Base-by-base conservation (phyloP, 1,139 yeast species). In the Saccharomyces pastorianus region DNA sequence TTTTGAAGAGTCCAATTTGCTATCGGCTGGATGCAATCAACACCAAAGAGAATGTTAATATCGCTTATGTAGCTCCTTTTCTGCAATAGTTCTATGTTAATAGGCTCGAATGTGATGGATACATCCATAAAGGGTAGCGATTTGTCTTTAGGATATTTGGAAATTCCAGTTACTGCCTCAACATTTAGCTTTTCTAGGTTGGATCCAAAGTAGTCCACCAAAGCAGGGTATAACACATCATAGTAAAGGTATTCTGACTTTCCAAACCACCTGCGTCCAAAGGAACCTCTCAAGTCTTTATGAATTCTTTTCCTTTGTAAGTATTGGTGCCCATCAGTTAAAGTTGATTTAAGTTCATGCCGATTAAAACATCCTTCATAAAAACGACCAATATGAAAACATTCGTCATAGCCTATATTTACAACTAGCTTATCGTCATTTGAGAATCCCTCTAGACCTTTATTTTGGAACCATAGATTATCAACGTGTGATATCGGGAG, bases 11-110 rank as follows among this genome's bases (percentile, higher is more conserved):
- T 62, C 96, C 96, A 90, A 51, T 80, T 79, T 0, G 82, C 80
- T 55, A 96, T 74, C 1, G 96, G 96, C 53, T 89, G 96, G 3
- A 78, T 81, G 0, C 88, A 85, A 61, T 84, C 89, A 1, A 69
- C 70, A 1, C 96, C 95, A 72, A 82, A 89, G 42, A 89, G 71
- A 1, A 88, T 73, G 59, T 85, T 88, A 14, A 88, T 55, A n/a
- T 73, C 73, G 29, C 64, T 62, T 3, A 72, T 52, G 11, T 61
- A 58, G 20, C 44, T 20, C 5, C 44, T 11, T 4, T 38, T 38
- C 11, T 38, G 44, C n/a, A 38, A 20, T 4, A 38, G 25, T 38
- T 38, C 44, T 20, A 38, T 17, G 29, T 25, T 14, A 2, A 49
- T 28, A 9, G 41, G 17, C 11, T 41, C 44, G 32, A 47, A 47